phyloP scores from a whole-genome alignment of 2,329 filamentous ascomycete genomes.

The Thielaviopsis euricoi region DNA sequence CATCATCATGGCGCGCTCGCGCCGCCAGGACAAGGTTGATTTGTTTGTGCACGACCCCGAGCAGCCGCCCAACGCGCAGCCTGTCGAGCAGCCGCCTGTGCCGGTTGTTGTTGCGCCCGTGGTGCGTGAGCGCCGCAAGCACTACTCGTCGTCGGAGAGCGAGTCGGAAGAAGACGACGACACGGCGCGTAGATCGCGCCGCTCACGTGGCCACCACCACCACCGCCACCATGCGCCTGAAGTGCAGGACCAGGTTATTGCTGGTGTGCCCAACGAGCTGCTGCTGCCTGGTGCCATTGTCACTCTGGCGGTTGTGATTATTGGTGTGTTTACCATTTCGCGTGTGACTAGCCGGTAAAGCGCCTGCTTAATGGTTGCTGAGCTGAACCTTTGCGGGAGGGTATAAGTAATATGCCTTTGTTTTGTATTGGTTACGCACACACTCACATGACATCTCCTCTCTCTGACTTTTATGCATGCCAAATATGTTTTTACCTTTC shows the following conservation, averaged over 20 bases:
- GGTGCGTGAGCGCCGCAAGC: conserved; percentile 31
- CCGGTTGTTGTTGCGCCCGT: conserved; percentile 30
- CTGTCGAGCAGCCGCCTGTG: conserved; percentile 16
- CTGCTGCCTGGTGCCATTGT: conserved; percentile 87
- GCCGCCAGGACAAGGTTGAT: conserved; percentile 80
- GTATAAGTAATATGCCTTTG: background rate
- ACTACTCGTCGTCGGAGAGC: conserved; percentile 38
- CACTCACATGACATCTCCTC: background rate
- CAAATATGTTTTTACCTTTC: background rate
- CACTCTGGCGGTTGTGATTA: conserved; percentile 84
- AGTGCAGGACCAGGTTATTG: conserved; percentile 62
- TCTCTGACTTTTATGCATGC: background rate
- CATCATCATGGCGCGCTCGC: conserved; percentile 63
- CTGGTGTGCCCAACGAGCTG: conserved; percentile 85
- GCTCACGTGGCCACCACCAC: conserved; percentile 20
- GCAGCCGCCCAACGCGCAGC: conserved; percentile 57
- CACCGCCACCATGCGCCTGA: conserved; percentile 13
- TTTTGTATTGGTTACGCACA: background rate
- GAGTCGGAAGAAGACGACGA: conserved; percentile 37
- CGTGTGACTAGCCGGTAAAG: conserved; percentile 41
- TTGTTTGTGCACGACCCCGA: conserved; percentile 90
- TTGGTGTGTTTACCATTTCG: conserved; percentile 80
- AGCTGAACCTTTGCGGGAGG: conserved; percentile 1
- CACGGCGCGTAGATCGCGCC: conserved; percentile 28
- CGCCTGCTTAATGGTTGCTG: background rate